Evolutionary conservation across 129 eudicot species (phyloP).

Genomic region (Flaveria trinervia): DNA sequence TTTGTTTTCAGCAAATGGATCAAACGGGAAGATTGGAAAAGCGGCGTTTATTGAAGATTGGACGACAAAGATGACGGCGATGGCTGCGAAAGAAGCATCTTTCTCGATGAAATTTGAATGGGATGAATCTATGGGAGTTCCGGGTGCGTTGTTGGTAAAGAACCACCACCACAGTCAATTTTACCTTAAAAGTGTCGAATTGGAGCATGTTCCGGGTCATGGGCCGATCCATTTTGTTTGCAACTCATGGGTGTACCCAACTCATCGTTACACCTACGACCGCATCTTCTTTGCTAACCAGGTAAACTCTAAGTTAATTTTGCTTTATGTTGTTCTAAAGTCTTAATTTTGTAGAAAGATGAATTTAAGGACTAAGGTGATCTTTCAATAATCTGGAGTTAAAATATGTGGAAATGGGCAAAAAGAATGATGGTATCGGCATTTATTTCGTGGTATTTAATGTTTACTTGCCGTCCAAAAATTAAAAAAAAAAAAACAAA

Average conservation of each 20-base stretch:
- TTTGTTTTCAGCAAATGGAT: constrained; percentile 33
- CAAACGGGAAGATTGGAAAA: constrained; percentile 59
- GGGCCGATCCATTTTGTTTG: constrained; percentile 62
- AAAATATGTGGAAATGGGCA: neutral
- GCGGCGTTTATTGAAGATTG: constrained; percentile 55
- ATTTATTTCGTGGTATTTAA: neutral
- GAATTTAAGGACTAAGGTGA: too few relatives aligned
- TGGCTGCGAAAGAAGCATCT: constrained; percentile 48
- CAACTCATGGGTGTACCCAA: constrained; percentile 96
- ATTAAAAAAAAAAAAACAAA: too few relatives aligned
- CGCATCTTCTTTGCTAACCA: constrained; percentile 85
- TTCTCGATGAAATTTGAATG: constrained; percentile 60
- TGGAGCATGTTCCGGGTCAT: constrained; percentile 69
- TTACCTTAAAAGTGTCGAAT: constrained; percentile 59
- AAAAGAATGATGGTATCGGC: neutral
- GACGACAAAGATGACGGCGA: constrained; percentile 35
- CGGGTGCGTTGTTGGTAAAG: constrained; percentile 64
- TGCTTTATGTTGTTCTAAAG: too few relatives aligned
- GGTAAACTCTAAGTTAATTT: constrained; percentile 38
- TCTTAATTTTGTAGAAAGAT: too few relatives aligned
- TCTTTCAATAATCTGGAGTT: too few relatives aligned
- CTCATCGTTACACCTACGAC: constrained; percentile 51
- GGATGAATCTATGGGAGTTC: constrained; percentile 67
- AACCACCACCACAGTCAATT: constrained; percentile 67
- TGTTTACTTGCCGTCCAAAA: too few relatives aligned